A percentile compares a stretch with the other conserved stretches of the same genome.
Conservation (phyloP, 495 filamentous ascomycete genomes). For the Rostrohypoxylon terebratum region DNA sequence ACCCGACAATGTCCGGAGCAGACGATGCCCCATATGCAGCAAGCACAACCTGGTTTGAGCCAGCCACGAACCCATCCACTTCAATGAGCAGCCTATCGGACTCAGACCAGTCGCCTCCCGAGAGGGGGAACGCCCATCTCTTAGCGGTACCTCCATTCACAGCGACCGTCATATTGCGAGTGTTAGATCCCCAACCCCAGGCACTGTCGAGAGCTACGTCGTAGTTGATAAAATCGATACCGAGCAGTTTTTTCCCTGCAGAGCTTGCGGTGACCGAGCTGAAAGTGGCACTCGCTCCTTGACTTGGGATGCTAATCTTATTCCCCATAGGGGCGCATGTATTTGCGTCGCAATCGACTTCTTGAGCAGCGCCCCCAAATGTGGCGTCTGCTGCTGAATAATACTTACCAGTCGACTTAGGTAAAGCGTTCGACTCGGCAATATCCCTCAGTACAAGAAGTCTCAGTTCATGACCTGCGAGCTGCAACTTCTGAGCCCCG, state of each 20-base stretch:
- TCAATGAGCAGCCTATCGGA: constrained; percentile 57
- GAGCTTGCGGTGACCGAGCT: constrained; percentile 26
- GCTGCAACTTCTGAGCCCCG: constrained; percentile 53
- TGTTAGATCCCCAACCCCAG: constrained; percentile 59
- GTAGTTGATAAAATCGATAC: constrained; percentile 65
- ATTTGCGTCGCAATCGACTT: constrained; percentile 48
- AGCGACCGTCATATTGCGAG: constrained; percentile 60
- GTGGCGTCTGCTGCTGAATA: constrained; percentile 56
- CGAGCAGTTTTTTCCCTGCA: constrained; percentile 53
- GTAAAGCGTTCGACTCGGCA: constrained; percentile 45
- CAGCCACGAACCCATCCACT: constrained; percentile 58
- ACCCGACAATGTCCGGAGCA: constrained; percentile 44
- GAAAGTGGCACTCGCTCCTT: constrained; percentile 43
- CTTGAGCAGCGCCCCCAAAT: constrained; percentile 49
- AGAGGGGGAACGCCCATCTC: constrained; percentile 61
- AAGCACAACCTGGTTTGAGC: constrained; percentile 47
- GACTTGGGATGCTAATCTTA: constrained; percentile 55
- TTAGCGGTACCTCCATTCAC: constrained; percentile 58
- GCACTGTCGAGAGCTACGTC: constrained; percentile 60
- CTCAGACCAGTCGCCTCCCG: constrained; percentile 64
- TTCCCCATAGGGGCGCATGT: constrained; percentile 57
- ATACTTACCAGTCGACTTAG: constrained; percentile 50
- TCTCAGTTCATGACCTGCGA: constrained; percentile 59
- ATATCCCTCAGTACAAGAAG: constrained; percentile 58
- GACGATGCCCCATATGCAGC: constrained; percentile 30